Evolutionary conservation across 2,329 filamentous ascomycete genomes (phyloP), one percentile per base, ranked within the genome.

Genomic region (Botrytis elliptica): DNA sequence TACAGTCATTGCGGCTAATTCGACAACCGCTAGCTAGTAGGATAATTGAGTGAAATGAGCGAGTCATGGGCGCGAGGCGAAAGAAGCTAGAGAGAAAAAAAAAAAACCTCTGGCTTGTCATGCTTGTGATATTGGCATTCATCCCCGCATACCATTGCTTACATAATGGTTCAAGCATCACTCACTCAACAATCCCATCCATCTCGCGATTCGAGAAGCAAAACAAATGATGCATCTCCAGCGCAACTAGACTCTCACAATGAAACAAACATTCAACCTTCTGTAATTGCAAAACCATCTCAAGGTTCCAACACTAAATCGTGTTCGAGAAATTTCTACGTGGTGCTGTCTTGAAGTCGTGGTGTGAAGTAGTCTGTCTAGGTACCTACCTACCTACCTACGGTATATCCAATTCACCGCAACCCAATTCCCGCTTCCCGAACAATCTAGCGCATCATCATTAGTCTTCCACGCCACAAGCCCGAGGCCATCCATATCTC

Each of bases 1-100:
- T 57, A 52, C 29, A 52, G 38, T 68, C 46, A 55, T 55, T 55
- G 46, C 65, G 46, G 65, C 65, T 29, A 68, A 68, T n/a, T 4
- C n/a, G 25, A 46, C 65, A 55, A 29, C 38, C 64, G 64, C 64
- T 52, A 33, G 64, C 64, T 38, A 33, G 20, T 36, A 3, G 29
- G 25, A 46, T 22, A 36, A 1, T 25, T 36, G 10, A 36, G 14
- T 16, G 33, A 12, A 36, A 14, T 16, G 33, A 12, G 18, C 65
- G 65, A 68, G 65, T 68, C 49, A 42, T 68, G 65, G 18, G 6
- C 16, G 25, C 8, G 25, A 40, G 60, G 6, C 18, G 22, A 7
- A 25, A n/a, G 38, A 40, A 40, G 38, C 25, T 40, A 42, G 7
- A 2, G 49, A 6, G 49, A 14, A 12, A 52, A n/a, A n/a, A n/a